Percentiles rank a stretch among this genome's conserved stretches.
These are phyloP conservation scores for Iberis pinnata DNA, from an alignment of 345 rosid species.

Conservation along the genomic window DNA sequence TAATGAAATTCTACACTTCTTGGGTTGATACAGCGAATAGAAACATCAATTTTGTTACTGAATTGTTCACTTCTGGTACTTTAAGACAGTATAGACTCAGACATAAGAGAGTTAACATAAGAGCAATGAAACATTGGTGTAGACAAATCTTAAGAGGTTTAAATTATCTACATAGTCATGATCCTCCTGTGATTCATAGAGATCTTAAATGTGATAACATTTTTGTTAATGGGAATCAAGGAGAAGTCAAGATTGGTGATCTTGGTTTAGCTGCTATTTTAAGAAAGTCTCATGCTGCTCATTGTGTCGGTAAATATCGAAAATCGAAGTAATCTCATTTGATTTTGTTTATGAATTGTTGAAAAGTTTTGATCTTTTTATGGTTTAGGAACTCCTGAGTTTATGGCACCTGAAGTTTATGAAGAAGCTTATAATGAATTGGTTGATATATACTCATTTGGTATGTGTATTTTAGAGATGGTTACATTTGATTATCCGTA, in stretches of 20 bases:
- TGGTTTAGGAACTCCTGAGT: slow-evolving; percentile 95
- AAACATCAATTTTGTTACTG: slow-evolving; percentile 89
- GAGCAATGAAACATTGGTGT: slow-evolving; percentile 84
- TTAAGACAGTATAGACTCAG: slow-evolving; percentile 81
- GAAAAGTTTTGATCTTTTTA: slow-evolving; percentile 6
- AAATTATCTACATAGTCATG: slow-evolving; percentile 68
- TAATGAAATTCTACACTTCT: slow-evolving; percentile 73
- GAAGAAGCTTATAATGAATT: slow-evolving; percentile 94
- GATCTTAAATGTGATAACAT: slow-evolving; percentile 94
- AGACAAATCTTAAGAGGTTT: slow-evolving; percentile 81
- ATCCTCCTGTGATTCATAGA: slow-evolving; percentile 86
- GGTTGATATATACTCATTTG: slow-evolving; percentile 95
- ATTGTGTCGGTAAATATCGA: slow-evolving; percentile 32
- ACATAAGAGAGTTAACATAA: slow-evolving; percentile 71
- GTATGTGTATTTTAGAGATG: slow-evolving; percentile 98
- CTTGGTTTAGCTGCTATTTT: slow-evolving; percentile 47
- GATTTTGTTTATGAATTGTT: background rate
- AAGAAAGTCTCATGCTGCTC: slow-evolving; percentile 36
- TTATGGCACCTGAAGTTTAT: slow-evolving; percentile 99
- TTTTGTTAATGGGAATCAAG: slow-evolving; percentile 85
- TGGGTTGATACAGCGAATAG: slow-evolving; percentile 76
- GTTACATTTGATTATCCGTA: slow-evolving; percentile 96
- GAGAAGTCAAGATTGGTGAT: slow-evolving; percentile 90
- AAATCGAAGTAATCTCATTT: background rate
- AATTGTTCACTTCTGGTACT: slow-evolving; percentile 92